Evolutionary conservation across 805 yeast species (phyloP).

Genomic region (Barnettozyma siamensis): DNA sequence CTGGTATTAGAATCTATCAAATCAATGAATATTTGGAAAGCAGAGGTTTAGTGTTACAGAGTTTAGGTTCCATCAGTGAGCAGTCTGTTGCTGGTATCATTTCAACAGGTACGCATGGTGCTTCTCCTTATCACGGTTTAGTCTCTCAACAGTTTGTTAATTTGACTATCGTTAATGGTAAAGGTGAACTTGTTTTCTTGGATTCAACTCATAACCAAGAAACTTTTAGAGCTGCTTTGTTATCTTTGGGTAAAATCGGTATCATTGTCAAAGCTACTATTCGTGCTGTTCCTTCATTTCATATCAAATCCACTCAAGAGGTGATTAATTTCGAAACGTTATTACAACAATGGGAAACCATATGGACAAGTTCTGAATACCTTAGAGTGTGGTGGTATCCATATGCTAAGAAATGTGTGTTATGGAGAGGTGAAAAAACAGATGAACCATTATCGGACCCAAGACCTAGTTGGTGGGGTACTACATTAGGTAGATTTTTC

Average conservation of each 20-base stretch:
- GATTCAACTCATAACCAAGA: conserved; percentile 54
- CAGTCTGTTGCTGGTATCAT: conserved; percentile 95
- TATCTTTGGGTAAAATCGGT: conserved; percentile 90
- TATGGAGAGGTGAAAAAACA: conserved; percentile 87
- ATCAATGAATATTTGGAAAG: conserved; percentile 60
- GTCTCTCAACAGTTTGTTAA: conserved; percentile 84
- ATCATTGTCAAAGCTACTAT: conserved; percentile 80
- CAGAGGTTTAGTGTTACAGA: conserved; percentile 76
- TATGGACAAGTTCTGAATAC: conserved; percentile 89
- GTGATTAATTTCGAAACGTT: conserved; percentile 73
- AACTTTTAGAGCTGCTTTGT: conserved; percentile 72
- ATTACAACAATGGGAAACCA: conserved; percentile 61
- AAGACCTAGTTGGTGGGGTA: conserved; percentile 80
- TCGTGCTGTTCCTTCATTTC: conserved; percentile 79
- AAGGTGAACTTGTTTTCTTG: conserved; percentile 56
- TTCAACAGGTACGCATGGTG: conserved; percentile 95
- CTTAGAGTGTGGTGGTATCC: conserved; percentile 98
- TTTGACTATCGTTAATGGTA: conserved; percentile 66
- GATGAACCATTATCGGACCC: conserved; percentile 57
- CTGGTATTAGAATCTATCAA: conserved; percentile 77
- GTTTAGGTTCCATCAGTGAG: conserved; percentile 88
- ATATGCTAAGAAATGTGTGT: conserved; percentile 73
- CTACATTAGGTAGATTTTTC: conserved; percentile 67
- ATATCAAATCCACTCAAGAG: conserved; percentile 75
- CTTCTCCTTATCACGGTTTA: conserved; percentile 87